Evolutionary conservation across 805 yeast genomes (phyloP).

Genomic region (Ogataea chonburiensis): DNA sequence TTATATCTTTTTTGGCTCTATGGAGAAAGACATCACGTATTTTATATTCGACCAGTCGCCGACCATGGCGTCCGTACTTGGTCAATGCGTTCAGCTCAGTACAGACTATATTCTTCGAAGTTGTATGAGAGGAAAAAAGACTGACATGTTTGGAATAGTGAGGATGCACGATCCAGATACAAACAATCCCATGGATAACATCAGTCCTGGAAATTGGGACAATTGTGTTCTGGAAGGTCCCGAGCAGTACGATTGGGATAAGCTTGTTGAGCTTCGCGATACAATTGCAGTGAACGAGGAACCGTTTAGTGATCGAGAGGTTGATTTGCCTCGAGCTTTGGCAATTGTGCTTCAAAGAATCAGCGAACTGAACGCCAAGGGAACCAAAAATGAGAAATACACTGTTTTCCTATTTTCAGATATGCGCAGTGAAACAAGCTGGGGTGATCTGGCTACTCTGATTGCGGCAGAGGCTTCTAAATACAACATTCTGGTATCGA

Average conservation of each 20-base stretch:
- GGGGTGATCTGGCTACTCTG: slow-evolving; percentile 21
- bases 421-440: slow-evolving; percentile 15
- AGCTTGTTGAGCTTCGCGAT: slow-evolving; percentile 14
- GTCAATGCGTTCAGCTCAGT: slow-evolving; percentile 41
- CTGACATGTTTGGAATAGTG: slow-evolving; percentile 26
- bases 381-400: slow-evolving; percentile 14
- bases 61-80: slow-evolving; percentile 42
- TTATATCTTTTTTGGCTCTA: not conserved
- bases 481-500: slow-evolving; percentile 18
- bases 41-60: slow-evolving; percentile 52
- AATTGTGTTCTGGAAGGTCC: slow-evolving; percentile 23
- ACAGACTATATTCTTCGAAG: slow-evolving; percentile 38
- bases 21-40: slow-evolving; percentile 26
- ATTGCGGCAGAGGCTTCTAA: slow-evolving; percentile 14
- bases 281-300: slow-evolving; percentile 19
- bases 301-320: slow-evolving; percentile 23
- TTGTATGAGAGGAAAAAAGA: slow-evolving; percentile 27
- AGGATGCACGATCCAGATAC: slow-evolving; percentile 29
- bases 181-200: slow-evolving; percentile 23
- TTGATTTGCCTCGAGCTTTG: slow-evolving; percentile 29
- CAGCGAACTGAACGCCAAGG: slow-evolving; percentile 14
- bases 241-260: slow-evolving; percentile 19
- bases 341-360: slow-evolving; percentile 27
- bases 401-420: slow-evolving; percentile 23
- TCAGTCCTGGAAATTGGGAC: slow-evolving; percentile 25